Evolutionary conservation across 2,329 filamentous ascomycete genomes (phyloP).

Genomic region (Aspergillus sp.): DNA sequence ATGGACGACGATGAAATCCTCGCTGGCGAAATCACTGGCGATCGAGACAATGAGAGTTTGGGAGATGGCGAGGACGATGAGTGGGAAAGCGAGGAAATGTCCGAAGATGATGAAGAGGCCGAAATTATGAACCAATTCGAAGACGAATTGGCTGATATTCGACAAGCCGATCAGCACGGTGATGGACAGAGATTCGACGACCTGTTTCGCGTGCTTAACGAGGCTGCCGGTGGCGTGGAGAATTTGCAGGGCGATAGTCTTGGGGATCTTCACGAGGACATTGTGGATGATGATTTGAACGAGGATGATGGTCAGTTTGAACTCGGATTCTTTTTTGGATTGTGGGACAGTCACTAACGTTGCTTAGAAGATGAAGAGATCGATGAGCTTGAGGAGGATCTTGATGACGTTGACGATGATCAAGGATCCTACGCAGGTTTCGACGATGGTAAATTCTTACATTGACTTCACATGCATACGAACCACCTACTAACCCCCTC

Average conservation of each 20-base stretch:
- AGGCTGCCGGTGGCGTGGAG: constrained; percentile 43
- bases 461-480: not conserved
- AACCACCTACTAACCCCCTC: constrained; percentile 31
- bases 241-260: constrained; percentile 46
- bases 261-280: constrained; percentile 47
- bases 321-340: not conserved
- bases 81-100: constrained; percentile 51
- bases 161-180: constrained; percentile 41
- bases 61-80: constrained; percentile 49
- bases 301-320: constrained; percentile 54
- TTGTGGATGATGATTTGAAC: constrained; percentile 56
- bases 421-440: constrained; percentile 42
- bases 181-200: constrained; percentile 46
- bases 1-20: constrained; percentile 55
- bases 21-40: constrained; percentile 55
- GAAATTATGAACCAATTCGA: constrained; percentile 47
- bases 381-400: constrained; percentile 47
- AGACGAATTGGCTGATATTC: constrained; percentile 41
- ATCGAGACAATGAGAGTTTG: constrained; percentile 53
- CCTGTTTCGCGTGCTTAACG: constrained; percentile 45
- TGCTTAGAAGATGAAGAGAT: constrained; percentile 59
- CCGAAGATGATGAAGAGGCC: constrained; percentile 46
- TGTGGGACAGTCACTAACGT: constrained; percentile 18
- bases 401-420: constrained; percentile 47
- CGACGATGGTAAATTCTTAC: constrained; percentile 28